These are phyloP conservation scores for Cupressus sempervirens DNA, from an alignment of 75 land plant species.

Conservation along the genomic window DNA sequence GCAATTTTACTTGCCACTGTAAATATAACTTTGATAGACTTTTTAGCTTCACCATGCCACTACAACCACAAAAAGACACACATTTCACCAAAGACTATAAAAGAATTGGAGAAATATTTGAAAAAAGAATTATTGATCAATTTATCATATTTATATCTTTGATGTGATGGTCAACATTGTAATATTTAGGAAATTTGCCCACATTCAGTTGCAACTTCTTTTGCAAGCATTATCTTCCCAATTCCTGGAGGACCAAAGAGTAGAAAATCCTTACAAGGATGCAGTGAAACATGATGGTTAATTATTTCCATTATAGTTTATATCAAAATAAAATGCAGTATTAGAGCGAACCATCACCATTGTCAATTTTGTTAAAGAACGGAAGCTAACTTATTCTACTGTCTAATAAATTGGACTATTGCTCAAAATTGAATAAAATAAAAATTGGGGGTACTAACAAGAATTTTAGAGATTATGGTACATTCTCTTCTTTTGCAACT, in stretches of 20 bases:
- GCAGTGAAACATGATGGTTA: slow-evolving; percentile 2
- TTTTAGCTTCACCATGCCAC: slow-evolving; percentile 94
- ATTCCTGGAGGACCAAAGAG: slow-evolving; percentile 94
- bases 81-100: neutral
- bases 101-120: neutral
- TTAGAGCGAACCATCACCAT: too few species aligned
- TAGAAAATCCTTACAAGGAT: slow-evolving; percentile 89
- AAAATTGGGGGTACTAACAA: too few species aligned
- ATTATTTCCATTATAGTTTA: neutral
- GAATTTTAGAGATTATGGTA: too few species aligned
- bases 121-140: neutral
- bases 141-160: slow-evolving; percentile 46
- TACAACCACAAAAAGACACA: slow-evolving; percentile 15
- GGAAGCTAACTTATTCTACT: too few species aligned
- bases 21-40: slow-evolving; percentile 83
- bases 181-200: slow-evolving; percentile 89
- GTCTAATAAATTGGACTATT: too few species aligned
- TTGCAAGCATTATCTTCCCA: slow-evolving; percentile 93
- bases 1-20: slow-evolving; percentile 87
- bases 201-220: slow-evolving; percentile 94
- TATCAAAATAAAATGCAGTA: too few species aligned
- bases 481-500: neutral
- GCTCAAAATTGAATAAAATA: too few species aligned
- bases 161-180: slow-evolving; percentile 90
- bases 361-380: too few species aligned